Base-by-base conservation (phyloP, 225 moss, liverwort and hornwort genomes). In the Asterella californica region DNA sequence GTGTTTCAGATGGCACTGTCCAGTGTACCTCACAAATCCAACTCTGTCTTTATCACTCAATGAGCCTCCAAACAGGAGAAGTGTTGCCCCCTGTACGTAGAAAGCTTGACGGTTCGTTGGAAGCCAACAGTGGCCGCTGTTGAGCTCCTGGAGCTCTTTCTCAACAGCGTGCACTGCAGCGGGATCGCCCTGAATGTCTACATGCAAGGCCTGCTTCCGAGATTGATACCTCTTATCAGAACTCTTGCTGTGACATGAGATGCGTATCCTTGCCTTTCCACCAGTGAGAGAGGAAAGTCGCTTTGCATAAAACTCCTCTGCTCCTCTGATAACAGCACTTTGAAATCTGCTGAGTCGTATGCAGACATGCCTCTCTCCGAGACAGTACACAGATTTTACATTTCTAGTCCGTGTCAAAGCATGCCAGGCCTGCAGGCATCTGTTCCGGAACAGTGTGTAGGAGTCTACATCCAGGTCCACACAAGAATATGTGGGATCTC, bases 381-480 rank as follows among this genome's bases (percentile, higher is more conserved):
- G 68, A 49, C 24, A 57, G 75, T 79, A 83, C 7, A 83, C 76
- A 66, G 77, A 59, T 52, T 70, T 75, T 10, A 79, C 74, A 19
- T 33, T 75, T 34, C 83, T 55, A 14, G 79, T 83, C 24, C 65
- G 30, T 45, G 75, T 69, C 47, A 83, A 74, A 45, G 75, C 83
- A 79, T 83, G 83, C 83, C 79, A 83, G 45, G 79, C 83, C 48
- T 79, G 79, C 15, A 83, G 79, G 60, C 83, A 83, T 79, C 53
- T 67, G 25, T 83, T 83, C 32, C 75, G 74, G 59, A 83, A 83
- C 37, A 60, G 46, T 4, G 69, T 34, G 29, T 32, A 75, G 69
- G 69, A 59, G 24, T 75, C 37, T 3, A 11, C 24, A 50, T 59
- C 65, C n/a, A 83, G 67, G 0, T 83, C 29, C 37, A 83, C 75